Conservation (phyloP, 1,284 basidiomycete species). For the Grifola frondosa region DNA sequence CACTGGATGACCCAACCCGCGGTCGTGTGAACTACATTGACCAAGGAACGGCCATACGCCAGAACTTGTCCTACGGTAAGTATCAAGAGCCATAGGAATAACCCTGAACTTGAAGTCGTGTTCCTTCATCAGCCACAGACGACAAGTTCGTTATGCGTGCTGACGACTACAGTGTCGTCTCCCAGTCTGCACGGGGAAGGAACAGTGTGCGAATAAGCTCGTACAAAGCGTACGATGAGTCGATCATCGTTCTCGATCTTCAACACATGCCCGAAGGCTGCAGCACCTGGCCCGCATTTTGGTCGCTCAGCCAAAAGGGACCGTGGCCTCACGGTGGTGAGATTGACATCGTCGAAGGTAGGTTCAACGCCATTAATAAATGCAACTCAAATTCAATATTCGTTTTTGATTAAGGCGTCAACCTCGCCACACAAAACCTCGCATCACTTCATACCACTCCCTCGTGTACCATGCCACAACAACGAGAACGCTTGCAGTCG, state of each 20-base stretch:
- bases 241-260: slow-evolving; percentile 49
- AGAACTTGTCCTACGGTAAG: slow-evolving; percentile 44
- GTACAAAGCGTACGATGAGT: slow-evolving; percentile 40
- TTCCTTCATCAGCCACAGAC: slow-evolving; percentile 33
- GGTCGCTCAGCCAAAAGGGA: slow-evolving; percentile 52
- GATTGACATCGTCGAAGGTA: slow-evolving; percentile 54
- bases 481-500: slow-evolving; percentile 36
- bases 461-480: slow-evolving; percentile 43
- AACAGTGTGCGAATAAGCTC: slow-evolving; percentile 53
- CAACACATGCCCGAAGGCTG: slow-evolving; percentile 58
- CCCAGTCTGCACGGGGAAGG: slow-evolving; percentile 40
- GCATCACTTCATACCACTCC: slow-evolving; percentile 55
- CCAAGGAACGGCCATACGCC: slow-evolving; percentile 34
- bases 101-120: neutral
- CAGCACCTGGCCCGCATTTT: slow-evolving; percentile 66
- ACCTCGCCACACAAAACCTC: slow-evolving; percentile 42
- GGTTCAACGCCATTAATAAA: neutral
- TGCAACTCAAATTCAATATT: neutral
- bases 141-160: slow-evolving; percentile 52
- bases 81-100: neutral
- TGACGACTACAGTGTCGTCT: slow-evolving; percentile 39
- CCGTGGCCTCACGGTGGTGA: slow-evolving; percentile 57
- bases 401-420: slow-evolving; percentile 37
- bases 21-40: slow-evolving; percentile 55
- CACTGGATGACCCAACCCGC: slow-evolving; percentile 52